Evolutionary conservation across 2,329 filamentous ascomycete genomes (phyloP), one percentile per base, ranked within the genome.

Genomic region (Pseudogymnoascus sp.): DNA sequence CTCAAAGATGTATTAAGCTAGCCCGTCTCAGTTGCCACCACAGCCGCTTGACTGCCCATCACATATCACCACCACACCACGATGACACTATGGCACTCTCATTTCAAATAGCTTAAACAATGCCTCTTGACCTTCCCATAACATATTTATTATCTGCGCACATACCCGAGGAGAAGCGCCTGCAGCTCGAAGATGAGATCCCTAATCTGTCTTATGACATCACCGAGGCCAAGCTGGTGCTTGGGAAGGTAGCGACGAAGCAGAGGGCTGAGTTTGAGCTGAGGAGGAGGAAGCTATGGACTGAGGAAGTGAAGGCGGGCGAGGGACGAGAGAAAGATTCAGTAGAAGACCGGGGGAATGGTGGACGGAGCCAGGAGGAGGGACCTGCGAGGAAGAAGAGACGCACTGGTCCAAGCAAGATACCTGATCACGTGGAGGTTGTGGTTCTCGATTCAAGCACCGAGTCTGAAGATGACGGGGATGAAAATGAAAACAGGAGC

Each of bases 231-330:
- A 79, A 82, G 4, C 73, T 97, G 2, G 78, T 96, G 1, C 72
- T 97, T 30, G 91, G 89, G 1, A 90, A 86, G 66, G 80, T 96
- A 35, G 79, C 79, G 0, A 86, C 84, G 61, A 86, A 83, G 65
- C 81, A 85, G 67, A 82, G 93, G 16, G 90, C 90, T 0, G 79
- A 83, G 54, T 86, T 95, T 67, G 93, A 97, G 74, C 76, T 97
- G 63, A 81, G 90, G 60, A 81, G 83, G 6, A 81, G 84, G 50
- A 86, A 85, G 12, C 67, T 96, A 2, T 71, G 74, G 39, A 85
- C 85, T 0, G 77, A 83, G 60, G 83, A 85, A 62, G 67, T 78
- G 2, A 62, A 69, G 18, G 47, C 18, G 11, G 38, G n/a, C 8
- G 25, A 60, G 18, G 25, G 18, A 35, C 54, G 12, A 28, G 25